Percentiles rank a stretch among this genome's conserved stretches.
phyloP scores from a whole-genome alignment of 306 rosid species.

The Crataegus laevigata region DNA sequence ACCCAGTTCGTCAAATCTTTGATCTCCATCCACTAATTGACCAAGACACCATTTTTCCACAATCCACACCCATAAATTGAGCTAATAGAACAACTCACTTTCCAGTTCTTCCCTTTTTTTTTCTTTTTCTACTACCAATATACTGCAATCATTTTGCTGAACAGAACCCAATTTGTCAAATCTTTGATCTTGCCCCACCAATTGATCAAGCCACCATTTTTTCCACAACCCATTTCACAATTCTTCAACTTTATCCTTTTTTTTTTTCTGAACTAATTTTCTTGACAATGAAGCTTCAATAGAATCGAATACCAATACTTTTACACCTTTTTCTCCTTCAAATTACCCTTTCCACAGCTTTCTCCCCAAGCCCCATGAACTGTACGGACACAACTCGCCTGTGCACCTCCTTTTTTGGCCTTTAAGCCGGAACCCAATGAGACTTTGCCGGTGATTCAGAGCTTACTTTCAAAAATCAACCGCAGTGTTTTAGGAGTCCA shows the following conservation, averaged over 20 bases:
- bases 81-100: not conserved
- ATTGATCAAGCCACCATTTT: not conserved
- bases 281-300: slow-evolving; percentile 35
- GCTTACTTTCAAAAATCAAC: not conserved
- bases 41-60: not conserved
- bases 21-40: not conserved
- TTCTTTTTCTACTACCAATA: not conserved
- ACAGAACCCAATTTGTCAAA: not conserved
- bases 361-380: slow-evolving; percentile 43
- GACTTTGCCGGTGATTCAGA: slow-evolving; percentile 49
- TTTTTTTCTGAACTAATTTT: not conserved
- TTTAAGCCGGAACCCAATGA: slow-evolving; percentile 54
- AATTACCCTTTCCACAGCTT: slow-evolving; percentile 15
- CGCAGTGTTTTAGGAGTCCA: too few relatives aligned
- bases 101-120: not conserved
- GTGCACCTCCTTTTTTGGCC: slow-evolving; percentile 83
- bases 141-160: not conserved
- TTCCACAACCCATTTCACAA: not conserved
- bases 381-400: slow-evolving; percentile 74
- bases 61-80: not conserved
- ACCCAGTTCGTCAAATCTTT: too few relatives aligned
- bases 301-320: slow-evolving; percentile 23
- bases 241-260: not conserved
- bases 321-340: slow-evolving; percentile 16
- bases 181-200: not conserved